Evolutionary conservation across 106 monocot species (phyloP).

Genomic region (Vanilla planifolia): DNA sequence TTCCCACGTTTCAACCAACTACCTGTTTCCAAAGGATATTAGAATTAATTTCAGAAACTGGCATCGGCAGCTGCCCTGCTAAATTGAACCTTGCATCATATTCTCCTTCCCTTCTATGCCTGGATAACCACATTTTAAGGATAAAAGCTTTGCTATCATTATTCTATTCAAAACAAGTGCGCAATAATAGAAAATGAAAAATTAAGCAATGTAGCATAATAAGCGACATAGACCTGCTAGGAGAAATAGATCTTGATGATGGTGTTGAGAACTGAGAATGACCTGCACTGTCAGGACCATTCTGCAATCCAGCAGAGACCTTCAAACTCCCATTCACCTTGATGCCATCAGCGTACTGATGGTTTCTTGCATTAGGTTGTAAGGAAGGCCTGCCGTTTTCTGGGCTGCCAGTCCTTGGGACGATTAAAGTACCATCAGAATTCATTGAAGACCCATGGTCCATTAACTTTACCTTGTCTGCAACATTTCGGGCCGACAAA

Average conservation of each 20-base stretch:
- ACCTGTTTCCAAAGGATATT: constrained; percentile 73
- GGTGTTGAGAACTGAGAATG: constrained; percentile 65
- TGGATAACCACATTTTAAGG: constrained; percentile 6
- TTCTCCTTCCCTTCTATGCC: constrained; percentile 67
- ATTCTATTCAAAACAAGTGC: background rate
- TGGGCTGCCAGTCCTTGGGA: constrained; percentile 33
- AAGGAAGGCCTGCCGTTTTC: constrained; percentile 29
- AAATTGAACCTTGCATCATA: constrained; percentile 43
- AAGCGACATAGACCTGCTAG: constrained; percentile 40
- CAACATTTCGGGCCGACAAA: constrained; percentile 19
- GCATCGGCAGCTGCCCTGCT: constrained; percentile 32
- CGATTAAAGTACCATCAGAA: constrained; percentile 19
- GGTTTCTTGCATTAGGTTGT: constrained; percentile 17
- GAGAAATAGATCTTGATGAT: constrained; percentile 81
- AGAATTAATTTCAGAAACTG: constrained; percentile 43
- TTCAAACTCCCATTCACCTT: constrained; percentile 39
- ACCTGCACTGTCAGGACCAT: constrained; percentile 29
- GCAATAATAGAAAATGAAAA: background rate
- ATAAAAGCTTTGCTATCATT: background rate
- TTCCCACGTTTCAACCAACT: constrained; percentile 2
- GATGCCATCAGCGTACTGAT: constrained; percentile 25
- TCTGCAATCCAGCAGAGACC: constrained; percentile 25
- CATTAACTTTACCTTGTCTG: constrained; percentile 24
- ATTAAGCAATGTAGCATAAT: background rate
- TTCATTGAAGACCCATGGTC: constrained; percentile 22